Base-by-base conservation (phyloP, 2,329 filamentous ascomycete species). In the Epichloe sylvatica region DNA sequence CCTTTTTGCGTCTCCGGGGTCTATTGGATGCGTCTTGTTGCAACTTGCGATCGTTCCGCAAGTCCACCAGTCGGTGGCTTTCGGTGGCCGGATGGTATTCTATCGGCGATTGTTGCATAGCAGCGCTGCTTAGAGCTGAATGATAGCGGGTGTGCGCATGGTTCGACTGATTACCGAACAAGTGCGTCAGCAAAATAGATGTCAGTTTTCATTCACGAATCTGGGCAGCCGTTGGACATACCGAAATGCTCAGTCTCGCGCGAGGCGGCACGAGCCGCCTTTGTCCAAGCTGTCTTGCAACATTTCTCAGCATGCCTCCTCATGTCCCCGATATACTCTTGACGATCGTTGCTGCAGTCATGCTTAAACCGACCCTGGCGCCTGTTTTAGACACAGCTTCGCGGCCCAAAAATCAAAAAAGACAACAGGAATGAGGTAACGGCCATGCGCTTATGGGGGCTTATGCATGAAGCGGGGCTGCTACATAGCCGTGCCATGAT, bases 271-370 rank as follows among this genome's bases (percentile, higher is more conserved):
- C 50, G 49, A 52, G 59, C 57, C 58, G 62, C 55, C 56, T 55
- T 54, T 53, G 58, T 51, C 55, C 55, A 58, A 65, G 56, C 60
- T 62, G 58, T 58, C 60, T 57, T 54, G 55, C 58, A 52, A 55
- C 60, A 55, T 59, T 62, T 58, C 59, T 61, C 56, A 67, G 61
- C 65, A 67, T 67, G 54, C 61, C 63, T 63, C 58, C 53, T 62
- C 63, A 66, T 67, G 51, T 54, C 56, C 60, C 51, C 57, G 52
- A 49, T 41, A 54, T 30, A 25, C 43, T 35, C 6, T 35, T 42
- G 21, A 34, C 9, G 25, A 33, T 47, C 34, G 45, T 25, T 37
- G 35, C 30, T 21, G 23, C 23, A 21, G 40, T 33, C 45, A 47
- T 43, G 39, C 36, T 44, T 8, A 17, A 36, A 25, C 11, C 13